Conservation (phyloP, 1,139 yeast species). For the Pneumocystis carinii region DNA sequence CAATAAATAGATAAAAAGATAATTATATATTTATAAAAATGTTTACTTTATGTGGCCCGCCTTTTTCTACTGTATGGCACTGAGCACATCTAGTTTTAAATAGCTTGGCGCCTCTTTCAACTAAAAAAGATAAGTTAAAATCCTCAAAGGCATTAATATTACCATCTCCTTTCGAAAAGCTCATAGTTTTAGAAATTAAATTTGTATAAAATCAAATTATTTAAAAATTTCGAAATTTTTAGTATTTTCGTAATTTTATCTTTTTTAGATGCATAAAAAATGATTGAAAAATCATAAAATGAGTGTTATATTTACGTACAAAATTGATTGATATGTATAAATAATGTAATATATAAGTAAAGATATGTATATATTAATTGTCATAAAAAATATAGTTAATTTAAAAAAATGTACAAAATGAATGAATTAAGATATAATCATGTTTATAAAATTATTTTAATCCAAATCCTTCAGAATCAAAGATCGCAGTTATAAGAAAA, state of each 20-base stretch:
- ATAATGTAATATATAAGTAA: not conserved
- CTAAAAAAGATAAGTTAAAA: conserved; percentile 19
- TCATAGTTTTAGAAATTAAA: not conserved
- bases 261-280: not conserved
- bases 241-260: not conserved
- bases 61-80: conserved; percentile 93
- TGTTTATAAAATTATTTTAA: not conserved
- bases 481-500: not conserved
- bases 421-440: not conserved
- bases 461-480: not conserved
- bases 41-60: conserved; percentile 98
- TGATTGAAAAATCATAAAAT: not conserved
- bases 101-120: conserved; percentile 94
- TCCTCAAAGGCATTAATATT: not conserved
- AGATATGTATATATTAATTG: not conserved
- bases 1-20: not conserved
- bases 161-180: not conserved
- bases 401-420: not conserved
- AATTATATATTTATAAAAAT: conserved; percentile 51
- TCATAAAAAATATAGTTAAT: not conserved
- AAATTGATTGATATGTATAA: not conserved
- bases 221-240: not conserved
- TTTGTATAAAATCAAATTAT: not conserved
- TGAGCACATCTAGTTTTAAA: conserved; percentile 98
- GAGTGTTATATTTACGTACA: not conserved